Base-by-base conservation (phyloP, 805 yeast species). In the Zygotorulaspora florentina region DNA sequence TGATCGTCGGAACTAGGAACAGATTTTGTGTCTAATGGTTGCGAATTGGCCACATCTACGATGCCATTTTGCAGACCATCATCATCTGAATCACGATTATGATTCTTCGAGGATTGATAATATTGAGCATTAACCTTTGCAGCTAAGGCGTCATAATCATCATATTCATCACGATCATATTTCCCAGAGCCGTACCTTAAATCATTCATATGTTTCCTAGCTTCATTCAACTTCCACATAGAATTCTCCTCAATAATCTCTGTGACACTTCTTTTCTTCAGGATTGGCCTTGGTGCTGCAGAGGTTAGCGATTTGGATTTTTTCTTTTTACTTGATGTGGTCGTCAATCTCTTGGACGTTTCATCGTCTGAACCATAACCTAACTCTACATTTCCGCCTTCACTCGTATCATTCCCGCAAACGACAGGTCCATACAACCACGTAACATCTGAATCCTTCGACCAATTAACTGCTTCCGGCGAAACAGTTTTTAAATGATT, bases 391-490 rank as follows among this genome's bases (percentile, higher is more conserved):
- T 52, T 54, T 20, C 36, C 27, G 17, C 33, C 40, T 30, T 45
- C 50, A 11, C 47, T 45, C 13, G 55, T 49, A 8, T 39, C 40
- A 17, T 45, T 43, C 18, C 46, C 63, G 17, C 61, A 59, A 10
- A 64, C 65, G 20, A 66, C 64, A 0, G 99, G 99, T 1, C 99
- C 99, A 68, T 91, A 93, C 11, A 93, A 76, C 99, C 99, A 93
- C 1, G 97, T 89, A 9, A 93, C 96, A 65, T 93, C 99, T 47
- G 85, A 83, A 58, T 93, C 99, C 67, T 95, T 93, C 36, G 88
- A 81, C 99, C 99, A 93, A 65, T 93, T 91, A 39, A 93, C 86
- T 30, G 79, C 77, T 58, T 88, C 95, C 1, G 99, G 99, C 15
- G 90, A 80, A 6, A 91, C 87, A 0, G 99, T 93, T 52, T 72